Evolutionary conservation across 768 basidiomycete species (phyloP), one percentile per base, ranked within the genome.

Genomic region (Auriculariales sp.): DNA sequence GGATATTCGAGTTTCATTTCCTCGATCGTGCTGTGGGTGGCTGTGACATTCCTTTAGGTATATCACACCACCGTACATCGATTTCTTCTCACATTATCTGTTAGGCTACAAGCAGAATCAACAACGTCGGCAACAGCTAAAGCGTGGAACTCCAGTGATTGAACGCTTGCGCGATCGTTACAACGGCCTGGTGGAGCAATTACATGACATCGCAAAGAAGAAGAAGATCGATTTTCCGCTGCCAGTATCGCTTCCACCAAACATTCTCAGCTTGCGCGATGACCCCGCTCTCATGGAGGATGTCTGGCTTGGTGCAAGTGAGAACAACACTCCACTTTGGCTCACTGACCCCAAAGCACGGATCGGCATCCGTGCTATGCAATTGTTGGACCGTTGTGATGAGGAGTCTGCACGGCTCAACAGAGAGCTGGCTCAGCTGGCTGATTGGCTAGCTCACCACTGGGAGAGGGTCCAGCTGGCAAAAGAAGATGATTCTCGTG

Each of bases 1-100:
- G 59, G 14, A 68, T 70, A 36, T 64, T 65, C 28, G 66, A 68
- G 39, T 66, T 63, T 62, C 66, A 70, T n/a, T 58, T 54, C 14
- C 53, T 67, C 1, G 63, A 67, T 47, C 62, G 60, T 27, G 65
- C 68, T 1, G 59, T 61, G 3, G 56, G 63, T 3, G 60, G 66
- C 1, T 29, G 28, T 28, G 27, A 4, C 65, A n/a, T n/a, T n/a
- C n/a, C n/a, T n/a, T n/a, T n/a, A n/a, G n/a, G n/a, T n/a, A n/a
- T n/a, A n/a, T n/a, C n/a, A n/a, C n/a, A n/a, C n/a, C n/a, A n/a
- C n/a, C n/a, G n/a, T n/a, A n/a, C n/a, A n/a, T n/a, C n/a, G n/a
- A n/a, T n/a, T n/a, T n/a, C n/a, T n/a, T n/a, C n/a, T n/a, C n/a
- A n/a, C n/a, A n/a, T n/a, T n/a, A n/a, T n/a, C n/a, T n/a, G n/a